Evolutionary conservation across 371 early-diverging fungal species (phyloP).

Genomic region (Batrachochytrium dendrobatidis): DNA sequence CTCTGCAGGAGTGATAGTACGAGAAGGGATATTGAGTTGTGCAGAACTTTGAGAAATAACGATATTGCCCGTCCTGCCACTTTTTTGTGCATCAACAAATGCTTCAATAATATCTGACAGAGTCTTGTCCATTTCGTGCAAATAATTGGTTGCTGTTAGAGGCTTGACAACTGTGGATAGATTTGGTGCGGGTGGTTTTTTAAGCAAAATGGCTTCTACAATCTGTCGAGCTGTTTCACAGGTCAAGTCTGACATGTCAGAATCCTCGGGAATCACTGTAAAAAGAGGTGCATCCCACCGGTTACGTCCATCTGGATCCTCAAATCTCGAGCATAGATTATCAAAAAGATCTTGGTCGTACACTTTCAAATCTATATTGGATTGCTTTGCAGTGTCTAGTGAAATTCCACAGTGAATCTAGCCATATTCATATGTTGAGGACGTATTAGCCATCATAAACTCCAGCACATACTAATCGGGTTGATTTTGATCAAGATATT

Average conservation of each 20-base stretch:
- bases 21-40: slow-evolving; percentile 58
- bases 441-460: no score
- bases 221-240: slow-evolving; percentile 46
- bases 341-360: slow-evolving; percentile 63
- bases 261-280: slow-evolving; percentile 67
- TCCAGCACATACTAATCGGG: no score
- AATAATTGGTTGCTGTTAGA: slow-evolving; percentile 78
- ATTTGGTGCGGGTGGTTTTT: slow-evolving; percentile 66
- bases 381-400: slow-evolving; percentile 42
- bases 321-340: slow-evolving; percentile 80
- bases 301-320: slow-evolving; percentile 82
- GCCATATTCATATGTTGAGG: no score
- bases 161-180: slow-evolving; percentile 60
- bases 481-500: no score
- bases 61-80: slow-evolving; percentile 43
- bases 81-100: slow-evolving; percentile 68
- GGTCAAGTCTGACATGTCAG: no score
- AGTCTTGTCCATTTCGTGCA: slow-evolving; percentile 79
- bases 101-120: slow-evolving; percentile 74
- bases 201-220: slow-evolving; percentile 68
- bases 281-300: slow-evolving; percentile 95
- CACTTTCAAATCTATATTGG: slow-evolving; percentile 50
- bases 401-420: slow-evolving; percentile 40
- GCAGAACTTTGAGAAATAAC: slow-evolving; percentile 51
- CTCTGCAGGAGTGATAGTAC: slow-evolving; percentile 70